Conservation (phyloP, 352 stramenopile genomes). For the Stramenopiles sp. region DNA sequence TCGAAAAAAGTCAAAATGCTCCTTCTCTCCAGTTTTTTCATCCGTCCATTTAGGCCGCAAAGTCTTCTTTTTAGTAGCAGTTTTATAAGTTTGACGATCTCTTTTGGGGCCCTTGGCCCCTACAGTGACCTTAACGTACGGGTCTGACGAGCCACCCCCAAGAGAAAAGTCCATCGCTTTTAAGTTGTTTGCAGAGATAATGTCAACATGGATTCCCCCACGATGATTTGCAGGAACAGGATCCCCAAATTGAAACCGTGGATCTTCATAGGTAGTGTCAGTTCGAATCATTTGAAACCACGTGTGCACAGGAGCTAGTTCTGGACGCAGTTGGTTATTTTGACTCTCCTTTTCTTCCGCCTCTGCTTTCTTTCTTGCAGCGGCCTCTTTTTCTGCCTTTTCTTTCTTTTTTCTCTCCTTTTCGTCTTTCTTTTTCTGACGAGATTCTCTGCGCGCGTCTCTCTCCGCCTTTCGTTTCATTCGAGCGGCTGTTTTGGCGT, state of each 20-base stretch:
- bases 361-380: background rate
- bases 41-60: background rate
- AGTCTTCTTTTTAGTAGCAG: background rate
- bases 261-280: background rate
- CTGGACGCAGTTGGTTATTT: background rate
- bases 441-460: background rate
- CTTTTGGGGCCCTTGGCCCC: background rate
- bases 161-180: background rate
- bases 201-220: background rate
- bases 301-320: background rate
- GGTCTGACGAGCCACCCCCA: background rate
- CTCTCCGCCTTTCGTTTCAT: background rate
- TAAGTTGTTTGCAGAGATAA: background rate
- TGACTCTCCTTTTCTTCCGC: background rate
- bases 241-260: background rate
- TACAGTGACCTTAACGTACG: background rate
- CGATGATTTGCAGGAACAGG: background rate
- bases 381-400: background rate
- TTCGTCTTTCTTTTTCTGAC: background rate
- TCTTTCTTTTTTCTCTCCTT: background rate
- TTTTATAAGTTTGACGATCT: background rate
- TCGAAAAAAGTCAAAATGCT: background rate
- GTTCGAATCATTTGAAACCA: background rate
- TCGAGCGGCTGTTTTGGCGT: background rate
- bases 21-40: background rate